Base-by-base conservation (phyloP, 192 early-diverging fungal species). In the Coemansia brasiliensis region DNA sequence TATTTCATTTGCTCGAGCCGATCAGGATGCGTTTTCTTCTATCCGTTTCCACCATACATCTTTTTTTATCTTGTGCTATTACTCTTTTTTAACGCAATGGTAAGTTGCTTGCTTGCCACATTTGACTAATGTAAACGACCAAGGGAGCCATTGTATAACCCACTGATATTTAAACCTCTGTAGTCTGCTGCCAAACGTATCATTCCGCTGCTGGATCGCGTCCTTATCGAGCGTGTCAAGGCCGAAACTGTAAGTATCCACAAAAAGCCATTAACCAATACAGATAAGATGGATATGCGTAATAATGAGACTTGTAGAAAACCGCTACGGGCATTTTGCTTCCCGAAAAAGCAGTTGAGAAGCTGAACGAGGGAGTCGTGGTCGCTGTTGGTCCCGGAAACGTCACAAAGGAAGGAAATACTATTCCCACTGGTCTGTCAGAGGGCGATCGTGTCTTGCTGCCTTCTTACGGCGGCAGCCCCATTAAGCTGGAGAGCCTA, bases 291-390 rank as follows among this genome's bases (percentile, higher is more conserved):
- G 2, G 21, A 35, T 17, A 17, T 53, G 35, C 43, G 13, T 26
- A 20, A 20, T 17, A 16, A 51, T 51, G 39, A 13, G 39, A 25
- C 20, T 20, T 61, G 57, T 73, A 97, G 93, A 87, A 94, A 83
- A 99, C 98, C 25, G 91, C 94, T 29, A 82, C 89, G 5, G 98
- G 98, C 67, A 85, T 99, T 59, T 92, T 88, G 80, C 94, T 99
- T 40, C 98, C 98, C 39, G 95, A 99, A 79, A 97, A 96, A 85
- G 91, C 95, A n/a, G 91, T 95, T 65, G 96, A 98, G 83, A 82
- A 89, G 49, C 79, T 95, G 39, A 97, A 99, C 83, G 96, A 99
- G 82, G 98, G 90, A 42, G 59, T 93, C 57, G 95, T 99, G 45
- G 80, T 99, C 60, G 89, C 94, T 24, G 89, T 92, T 25, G 98